Evolutionary conservation across 1,284 basidiomycete species (phyloP).

Genomic region (Sanghuangporus weigelae): DNA sequence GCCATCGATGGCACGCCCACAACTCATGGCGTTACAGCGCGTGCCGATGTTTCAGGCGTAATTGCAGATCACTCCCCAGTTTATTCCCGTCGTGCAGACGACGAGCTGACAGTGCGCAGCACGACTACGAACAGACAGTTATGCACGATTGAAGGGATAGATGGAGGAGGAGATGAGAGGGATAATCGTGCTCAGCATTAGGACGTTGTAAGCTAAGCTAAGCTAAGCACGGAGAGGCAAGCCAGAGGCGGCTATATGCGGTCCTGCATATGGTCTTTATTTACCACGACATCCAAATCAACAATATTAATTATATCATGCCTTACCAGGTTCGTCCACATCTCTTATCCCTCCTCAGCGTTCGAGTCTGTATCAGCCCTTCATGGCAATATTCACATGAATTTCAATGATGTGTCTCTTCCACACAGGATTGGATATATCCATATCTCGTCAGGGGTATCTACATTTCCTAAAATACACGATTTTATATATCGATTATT

Average conservation of each 20-base stretch:
- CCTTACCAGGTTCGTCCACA: neutral
- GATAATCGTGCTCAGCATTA: neutral
- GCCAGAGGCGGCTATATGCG: slow-evolving; percentile 15
- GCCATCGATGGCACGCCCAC: slow-evolving; percentile 47
- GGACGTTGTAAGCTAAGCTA: neutral
- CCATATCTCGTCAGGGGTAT: neutral
- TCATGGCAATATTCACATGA: neutral
- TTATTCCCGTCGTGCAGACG: neutral
- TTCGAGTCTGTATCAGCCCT: too few relatives aligned
- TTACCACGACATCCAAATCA: neutral
- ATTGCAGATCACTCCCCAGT: slow-evolving; percentile 1
- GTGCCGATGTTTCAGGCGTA: neutral
- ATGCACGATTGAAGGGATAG: neutral
- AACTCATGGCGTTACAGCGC: slow-evolving; percentile 34
- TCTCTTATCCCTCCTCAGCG: too few relatives aligned
- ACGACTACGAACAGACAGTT: neutral
- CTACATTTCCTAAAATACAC: neutral
- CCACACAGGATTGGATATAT: neutral
- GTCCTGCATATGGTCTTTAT: neutral
- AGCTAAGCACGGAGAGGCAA: neutral
- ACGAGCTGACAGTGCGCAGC: neutral
- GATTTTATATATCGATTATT: too few relatives aligned
- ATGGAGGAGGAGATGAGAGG: neutral
- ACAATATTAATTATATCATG: neutral
- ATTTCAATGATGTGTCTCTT: neutral